Conservation (phyloP, 495 filamentous ascomycete species). For the Aspergillus sclerotioniger region DNA sequence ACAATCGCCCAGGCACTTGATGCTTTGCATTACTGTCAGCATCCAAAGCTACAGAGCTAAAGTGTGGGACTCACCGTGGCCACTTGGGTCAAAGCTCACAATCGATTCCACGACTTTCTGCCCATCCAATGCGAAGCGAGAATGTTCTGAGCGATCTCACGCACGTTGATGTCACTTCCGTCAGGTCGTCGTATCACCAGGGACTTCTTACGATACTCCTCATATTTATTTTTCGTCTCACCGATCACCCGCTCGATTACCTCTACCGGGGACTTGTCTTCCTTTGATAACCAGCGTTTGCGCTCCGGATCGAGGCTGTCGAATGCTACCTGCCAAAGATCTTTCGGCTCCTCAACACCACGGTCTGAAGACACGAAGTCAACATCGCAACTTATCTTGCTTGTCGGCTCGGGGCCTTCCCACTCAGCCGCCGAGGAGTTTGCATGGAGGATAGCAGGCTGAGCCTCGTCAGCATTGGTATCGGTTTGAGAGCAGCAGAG, state of each 20-base stretch:
- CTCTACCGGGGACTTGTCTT: background rate
- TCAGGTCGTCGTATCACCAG: conserved; percentile 2
- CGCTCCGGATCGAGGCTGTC: background rate
- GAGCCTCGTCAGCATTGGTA: too few relatives aligned
- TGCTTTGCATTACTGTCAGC: conserved; percentile 4
- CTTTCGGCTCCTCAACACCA: background rate
- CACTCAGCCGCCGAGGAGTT: too few relatives aligned
- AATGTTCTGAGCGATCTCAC: conserved; percentile 13
- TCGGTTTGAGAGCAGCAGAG: too few relatives aligned
- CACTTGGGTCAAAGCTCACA: conserved; percentile 14
- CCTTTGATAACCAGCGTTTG: background rate
- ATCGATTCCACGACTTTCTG: conserved; percentile 7
- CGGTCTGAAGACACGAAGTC: too few relatives aligned
- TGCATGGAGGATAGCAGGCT: too few relatives aligned
- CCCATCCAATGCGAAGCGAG: background rate
- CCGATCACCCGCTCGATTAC: conserved; percentile 12
- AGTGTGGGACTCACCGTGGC: conserved; percentile 9
- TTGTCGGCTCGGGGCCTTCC: too few relatives aligned
- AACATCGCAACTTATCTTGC: too few relatives aligned
- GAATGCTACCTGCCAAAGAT: background rate
- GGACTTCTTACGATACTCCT: conserved; percentile 6
- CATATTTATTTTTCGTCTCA: conserved; percentile 7
- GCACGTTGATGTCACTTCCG: conserved; percentile 11
- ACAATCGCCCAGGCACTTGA: conserved; percentile 17
- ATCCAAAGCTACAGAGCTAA: background rate